These are phyloP conservation scores for Phialemoniopsis sp. DNA, from an alignment of 2,329 filamentous ascomycete genomes.

Conservation along the genomic window DNA sequence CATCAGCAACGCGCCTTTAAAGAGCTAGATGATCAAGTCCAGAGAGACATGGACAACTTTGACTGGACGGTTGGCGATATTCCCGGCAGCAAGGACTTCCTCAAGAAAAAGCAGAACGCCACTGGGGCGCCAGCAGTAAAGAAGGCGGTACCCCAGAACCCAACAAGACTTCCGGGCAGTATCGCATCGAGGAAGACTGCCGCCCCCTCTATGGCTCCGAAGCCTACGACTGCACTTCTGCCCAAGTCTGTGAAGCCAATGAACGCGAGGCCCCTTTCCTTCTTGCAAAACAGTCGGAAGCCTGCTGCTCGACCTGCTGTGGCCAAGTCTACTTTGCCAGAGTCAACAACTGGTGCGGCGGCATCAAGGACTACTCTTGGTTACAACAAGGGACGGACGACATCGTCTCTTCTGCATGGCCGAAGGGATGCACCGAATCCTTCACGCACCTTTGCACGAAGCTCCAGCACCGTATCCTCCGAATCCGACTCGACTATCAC, in stretches of 20 bases:
- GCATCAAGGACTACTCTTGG: slow-evolving; percentile 80
- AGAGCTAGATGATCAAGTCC: slow-evolving; percentile 63
- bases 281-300: slow-evolving; percentile 18
- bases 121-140: slow-evolving; percentile 14
- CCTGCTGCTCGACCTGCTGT: slow-evolving; percentile 5
- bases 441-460: slow-evolving; percentile 10
- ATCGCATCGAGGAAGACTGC: slow-evolving; percentile 52
- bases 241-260: slow-evolving; percentile 12
- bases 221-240: slow-evolving; percentile 16
- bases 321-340: no score
- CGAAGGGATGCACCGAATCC: slow-evolving; percentile 13
- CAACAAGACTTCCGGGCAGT: slow-evolving; percentile 35
- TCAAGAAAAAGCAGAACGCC: slow-evolving; percentile 23
- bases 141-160: slow-evolving; percentile 10
- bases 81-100: slow-evolving; percentile 36
- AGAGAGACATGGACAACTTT: slow-evolving; percentile 60
- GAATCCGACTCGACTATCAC: slow-evolving; percentile 41
- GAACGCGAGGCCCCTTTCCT: slow-evolving; percentile 11
- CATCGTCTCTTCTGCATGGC: slow-evolving; percentile 39
- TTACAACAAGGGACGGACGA: slow-evolving; percentile 71
- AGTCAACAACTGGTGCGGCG: slow-evolving; percentile 43
- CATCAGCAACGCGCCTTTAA: slow-evolving; percentile 45
- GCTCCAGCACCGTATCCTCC: slow-evolving; percentile 29
- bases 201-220: slow-evolving; percentile 38
- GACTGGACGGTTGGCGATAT: slow-evolving; percentile 57